These are phyloP conservation scores for Salix viminalis DNA, from an alignment of 345 rosid species.

Conservation along the genomic window DNA sequence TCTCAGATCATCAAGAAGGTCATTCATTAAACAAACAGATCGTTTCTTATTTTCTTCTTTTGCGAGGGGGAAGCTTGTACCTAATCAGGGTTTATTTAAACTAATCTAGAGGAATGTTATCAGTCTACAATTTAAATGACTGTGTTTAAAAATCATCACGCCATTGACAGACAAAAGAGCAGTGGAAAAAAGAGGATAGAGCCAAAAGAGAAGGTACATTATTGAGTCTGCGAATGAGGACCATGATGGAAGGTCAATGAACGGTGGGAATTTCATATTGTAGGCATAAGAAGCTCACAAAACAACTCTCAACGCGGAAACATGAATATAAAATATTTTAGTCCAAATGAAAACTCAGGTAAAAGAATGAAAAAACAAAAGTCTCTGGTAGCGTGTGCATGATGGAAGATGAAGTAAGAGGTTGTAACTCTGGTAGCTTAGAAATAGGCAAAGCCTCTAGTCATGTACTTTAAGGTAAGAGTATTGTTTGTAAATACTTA, in stretches of 20 bases:
- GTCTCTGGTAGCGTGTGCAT: too few relatives aligned
- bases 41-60: background rate
- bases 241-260: background rate
- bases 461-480: background rate
- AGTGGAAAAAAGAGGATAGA: conserved; percentile 13
- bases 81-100: conserved; percentile 20
- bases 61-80: conserved; percentile 9
- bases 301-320: background rate
- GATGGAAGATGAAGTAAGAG: background rate
- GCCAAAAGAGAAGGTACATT: conserved; percentile 45
- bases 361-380: background rate
- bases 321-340: too few relatives aligned
- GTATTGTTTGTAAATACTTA: background rate
- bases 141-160: background rate
- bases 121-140: background rate
- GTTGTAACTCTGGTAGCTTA: background rate
- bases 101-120: conserved; percentile 1
- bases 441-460: background rate
- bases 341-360: background rate
- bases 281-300: background rate
- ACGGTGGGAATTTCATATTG: background rate
- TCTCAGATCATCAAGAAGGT: too few relatives aligned
- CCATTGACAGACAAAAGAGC: background rate
- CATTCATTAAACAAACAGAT: background rate
- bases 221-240: conserved; percentile 23